Conservation (phyloP, 345 rosid genomes). For the Nasturtium officinale region DNA sequence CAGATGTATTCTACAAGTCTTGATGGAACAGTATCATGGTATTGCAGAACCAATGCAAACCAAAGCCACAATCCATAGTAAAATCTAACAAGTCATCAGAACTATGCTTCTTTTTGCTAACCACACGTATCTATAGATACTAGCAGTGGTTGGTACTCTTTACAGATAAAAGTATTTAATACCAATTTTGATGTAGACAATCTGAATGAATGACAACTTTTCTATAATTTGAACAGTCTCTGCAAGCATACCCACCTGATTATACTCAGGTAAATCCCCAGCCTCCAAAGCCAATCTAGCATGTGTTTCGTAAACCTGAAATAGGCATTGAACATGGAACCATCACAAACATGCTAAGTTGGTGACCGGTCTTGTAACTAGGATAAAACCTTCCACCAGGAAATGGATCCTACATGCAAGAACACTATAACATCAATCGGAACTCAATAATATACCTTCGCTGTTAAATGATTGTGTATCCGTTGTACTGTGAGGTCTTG, state of each 20-base stretch:
- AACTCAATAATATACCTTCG: conserved; percentile 57
- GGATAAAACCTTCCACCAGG: background rate
- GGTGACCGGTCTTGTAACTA: conserved; percentile 6
- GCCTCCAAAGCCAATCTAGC: conserved; percentile 93
- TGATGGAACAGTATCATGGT: background rate
- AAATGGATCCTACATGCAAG: conserved; percentile 30
- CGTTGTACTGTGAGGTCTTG: conserved; percentile 97
- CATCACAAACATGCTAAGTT: conserved; percentile 24
- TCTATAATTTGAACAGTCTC: conserved; percentile 16
- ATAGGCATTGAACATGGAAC: conserved; percentile 27
- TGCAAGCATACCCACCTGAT: conserved; percentile 71
- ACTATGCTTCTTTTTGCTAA: background rate
- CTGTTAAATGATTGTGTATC: conserved; percentile 82
- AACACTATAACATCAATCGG: background rate
- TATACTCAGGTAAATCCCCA: conserved; percentile 91
- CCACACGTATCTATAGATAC: conserved; percentile 1
- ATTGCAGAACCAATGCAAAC: conserved; percentile 16
- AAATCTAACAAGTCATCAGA: background rate
- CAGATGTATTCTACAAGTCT: conserved; percentile 28
- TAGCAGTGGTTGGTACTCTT: conserved; percentile 9
- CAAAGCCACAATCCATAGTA: conserved; percentile 12
- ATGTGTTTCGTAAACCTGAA: conserved; percentile 98
- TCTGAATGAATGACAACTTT: conserved; percentile 7
- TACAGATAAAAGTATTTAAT: conserved; percentile 2
- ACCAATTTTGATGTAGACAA: conserved; percentile 9